Evolutionary conservation across 73 alveolate species (phyloP), one percentile per base, ranked within the genome.

Genomic region (Paramecium sonneborni): DNA sequence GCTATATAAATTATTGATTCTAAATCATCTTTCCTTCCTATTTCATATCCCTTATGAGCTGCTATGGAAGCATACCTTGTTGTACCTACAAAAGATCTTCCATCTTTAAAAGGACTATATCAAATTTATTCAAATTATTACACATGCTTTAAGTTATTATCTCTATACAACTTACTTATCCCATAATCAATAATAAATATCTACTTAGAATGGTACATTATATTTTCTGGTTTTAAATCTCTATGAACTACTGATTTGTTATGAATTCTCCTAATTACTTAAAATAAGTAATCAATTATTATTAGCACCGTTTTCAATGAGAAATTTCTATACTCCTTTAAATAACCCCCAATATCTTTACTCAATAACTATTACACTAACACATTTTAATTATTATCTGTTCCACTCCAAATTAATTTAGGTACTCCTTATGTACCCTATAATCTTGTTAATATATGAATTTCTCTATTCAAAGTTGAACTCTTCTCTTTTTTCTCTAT

Each of bases 1-100:
- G 86, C 43, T 24, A 92, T 90, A 93, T 94, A 94, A 14, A 93
- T 88, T 1, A 88, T 85, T n/a, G 92, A n/a, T 38, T 94, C 97
- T 38, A 94, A 62, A 85, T 94, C 97, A 93, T 93, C 96, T 55
- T 96, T 92, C 67, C 97, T 34, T 43, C 97, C 85, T 62, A 92
- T 93, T 55, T 95, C 97, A 56, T 24, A n/a, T 28, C 95, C 97
- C 85, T 93, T 92, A 68, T 93, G 96, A 1, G 97, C 96, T 69
- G 86, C 92, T 32, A 93, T 93, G 3, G 97, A 91, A n/a, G 97
- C 97, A 93, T 95, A 95, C 72, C 97, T 76, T 55, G 97, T 94
- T 39, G 96, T 85, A 15, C 97, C 96, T 5, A 56, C 57, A 28
- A 85, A 56, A 28, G 85, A 28, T 56, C 84, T 85, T 20, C 92